Percentiles rank a stretch among this genome's conserved stretches.
These are phyloP conservation scores for Scedosporium apiospermum DNA, from an alignment of 2,329 filamentous ascomycete genomes.

Conservation along the genomic window DNA sequence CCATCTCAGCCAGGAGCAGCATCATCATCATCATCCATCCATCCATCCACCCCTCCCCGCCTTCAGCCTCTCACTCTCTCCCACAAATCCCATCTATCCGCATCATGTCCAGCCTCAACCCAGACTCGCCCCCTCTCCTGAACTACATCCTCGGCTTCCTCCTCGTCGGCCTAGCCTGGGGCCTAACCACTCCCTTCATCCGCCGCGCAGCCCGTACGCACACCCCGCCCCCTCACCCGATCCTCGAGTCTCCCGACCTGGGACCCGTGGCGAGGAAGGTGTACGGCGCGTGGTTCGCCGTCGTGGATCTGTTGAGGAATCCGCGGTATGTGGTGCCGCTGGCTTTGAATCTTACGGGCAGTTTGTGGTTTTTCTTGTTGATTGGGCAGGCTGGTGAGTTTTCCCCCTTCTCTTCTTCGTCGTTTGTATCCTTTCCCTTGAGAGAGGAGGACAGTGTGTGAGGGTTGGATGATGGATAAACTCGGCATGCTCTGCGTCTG, in stretches of 20 bases:
- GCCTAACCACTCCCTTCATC: constrained; percentile 87
- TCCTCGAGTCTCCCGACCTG: constrained; percentile 41
- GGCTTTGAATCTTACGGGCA: constrained; percentile 81
- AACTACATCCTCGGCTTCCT: constrained; percentile 86
- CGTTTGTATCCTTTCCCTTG: not conserved
- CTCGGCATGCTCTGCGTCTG: not conserved
- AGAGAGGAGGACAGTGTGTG: not conserved
- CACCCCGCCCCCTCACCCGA: constrained; percentile 49
- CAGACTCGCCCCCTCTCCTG: constrained; percentile 41
- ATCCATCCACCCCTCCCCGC: not conserved
- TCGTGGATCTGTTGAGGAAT: constrained; percentile 67
- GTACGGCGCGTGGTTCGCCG: constrained; percentile 60
- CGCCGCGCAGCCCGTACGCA: constrained; percentile 72
- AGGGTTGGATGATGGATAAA: not conserved
- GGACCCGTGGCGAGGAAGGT: constrained; percentile 52
- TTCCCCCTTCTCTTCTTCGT: not conserved
- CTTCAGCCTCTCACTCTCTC: not conserved
- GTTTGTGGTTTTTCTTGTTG: constrained; percentile 91
- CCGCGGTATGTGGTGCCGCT: constrained; percentile 79
- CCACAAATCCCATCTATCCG: not conserved
- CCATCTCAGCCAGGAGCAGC: too few relatives aligned
- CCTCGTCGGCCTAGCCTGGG: constrained; percentile 86
- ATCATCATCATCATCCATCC: too few relatives aligned
- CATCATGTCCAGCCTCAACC: not conserved
- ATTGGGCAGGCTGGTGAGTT: constrained; percentile 81